Evolutionary conservation across 345 rosid genomes (phyloP).

Genomic region (Eucalyptus decipiens): DNA sequence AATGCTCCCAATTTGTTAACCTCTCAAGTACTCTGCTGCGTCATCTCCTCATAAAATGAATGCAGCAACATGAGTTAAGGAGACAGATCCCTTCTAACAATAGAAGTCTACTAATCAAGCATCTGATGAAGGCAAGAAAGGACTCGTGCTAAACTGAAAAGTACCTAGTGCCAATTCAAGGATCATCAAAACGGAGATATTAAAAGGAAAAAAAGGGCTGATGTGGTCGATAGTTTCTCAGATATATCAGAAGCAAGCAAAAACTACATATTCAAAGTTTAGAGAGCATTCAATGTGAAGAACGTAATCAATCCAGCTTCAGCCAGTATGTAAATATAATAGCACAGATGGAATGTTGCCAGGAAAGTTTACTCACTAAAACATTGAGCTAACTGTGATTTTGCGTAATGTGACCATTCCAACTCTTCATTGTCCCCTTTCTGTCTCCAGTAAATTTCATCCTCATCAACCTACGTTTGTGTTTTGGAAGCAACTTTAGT

Average conservation of each 20-base stretch:
- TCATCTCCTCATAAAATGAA: background rate
- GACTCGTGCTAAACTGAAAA: background rate
- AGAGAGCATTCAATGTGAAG: background rate
- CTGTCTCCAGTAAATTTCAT: slow-evolving; percentile 74
- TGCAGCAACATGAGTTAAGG: background rate
- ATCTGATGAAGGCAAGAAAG: background rate
- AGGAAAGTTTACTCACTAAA: slow-evolving; percentile 41
- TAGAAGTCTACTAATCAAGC: background rate
- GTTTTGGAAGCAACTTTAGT: slow-evolving; percentile 1
- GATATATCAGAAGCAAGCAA: background rate
- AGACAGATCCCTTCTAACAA: background rate
- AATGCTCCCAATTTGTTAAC: background rate
- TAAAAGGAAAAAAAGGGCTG: background rate
- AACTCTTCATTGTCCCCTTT: slow-evolving; percentile 61
- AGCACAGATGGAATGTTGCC: background rate
- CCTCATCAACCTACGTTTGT: slow-evolving; percentile 71
- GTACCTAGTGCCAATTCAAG: background rate
- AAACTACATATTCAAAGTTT: background rate
- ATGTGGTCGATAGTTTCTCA: background rate
- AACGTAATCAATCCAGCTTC: background rate
- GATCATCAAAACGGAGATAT: background rate
- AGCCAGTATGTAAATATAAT: background rate
- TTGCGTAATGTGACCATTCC: slow-evolving; percentile 56
- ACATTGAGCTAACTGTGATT: slow-evolving; percentile 54
- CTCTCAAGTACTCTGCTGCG: background rate